phyloP scores from a whole-genome alignment of 768 basidiomycete genomes.

The Piloderma croceum region DNA sequence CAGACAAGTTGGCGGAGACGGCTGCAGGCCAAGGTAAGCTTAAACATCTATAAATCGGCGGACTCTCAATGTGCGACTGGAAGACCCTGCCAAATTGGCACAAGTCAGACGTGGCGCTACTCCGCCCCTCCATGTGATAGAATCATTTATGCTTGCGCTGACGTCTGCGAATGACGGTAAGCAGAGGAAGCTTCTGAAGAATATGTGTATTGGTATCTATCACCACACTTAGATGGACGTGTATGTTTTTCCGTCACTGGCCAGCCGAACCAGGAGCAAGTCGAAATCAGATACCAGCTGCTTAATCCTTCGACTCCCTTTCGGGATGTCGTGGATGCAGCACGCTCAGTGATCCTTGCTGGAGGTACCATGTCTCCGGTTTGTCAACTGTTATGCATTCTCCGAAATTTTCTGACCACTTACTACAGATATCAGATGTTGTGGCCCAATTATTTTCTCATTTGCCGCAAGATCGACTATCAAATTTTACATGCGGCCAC shows the following conservation, averaged over 20 bases:
- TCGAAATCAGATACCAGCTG: slow-evolving; percentile 84
- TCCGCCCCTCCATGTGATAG: slow-evolving; percentile 75
- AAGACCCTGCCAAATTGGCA: slow-evolving; percentile 3
- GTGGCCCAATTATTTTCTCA: slow-evolving; percentile 71
- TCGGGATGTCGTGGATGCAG: slow-evolving; percentile 72
- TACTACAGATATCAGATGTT: slow-evolving; percentile 76
- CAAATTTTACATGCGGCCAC: slow-evolving; percentile 87
- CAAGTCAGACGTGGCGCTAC: slow-evolving; percentile 38
- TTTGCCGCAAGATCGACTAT: slow-evolving; percentile 54
- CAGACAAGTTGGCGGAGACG: slow-evolving; percentile 52
- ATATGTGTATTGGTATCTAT: not conserved
- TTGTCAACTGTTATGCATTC: slow-evolving; percentile 12
- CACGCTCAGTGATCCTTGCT: slow-evolving; percentile 82
- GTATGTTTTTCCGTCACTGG: slow-evolving; percentile 52
- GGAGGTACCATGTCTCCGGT: slow-evolving; percentile 99
- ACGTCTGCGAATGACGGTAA: slow-evolving; percentile 71
- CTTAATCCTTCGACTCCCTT: slow-evolving; percentile 90
- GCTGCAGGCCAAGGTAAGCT: slow-evolving; percentile 26
- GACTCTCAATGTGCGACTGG: no score
- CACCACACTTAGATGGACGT: slow-evolving; percentile 57
- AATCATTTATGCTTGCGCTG: slow-evolving; percentile 71
- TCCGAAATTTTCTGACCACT: slow-evolving; percentile 2
- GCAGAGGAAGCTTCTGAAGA: slow-evolving; percentile 4
- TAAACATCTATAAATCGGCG: no score
- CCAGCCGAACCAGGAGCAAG: slow-evolving; percentile 32